Conservation (phyloP, 257 asterid species). For the Forsythia suspensa region DNA sequence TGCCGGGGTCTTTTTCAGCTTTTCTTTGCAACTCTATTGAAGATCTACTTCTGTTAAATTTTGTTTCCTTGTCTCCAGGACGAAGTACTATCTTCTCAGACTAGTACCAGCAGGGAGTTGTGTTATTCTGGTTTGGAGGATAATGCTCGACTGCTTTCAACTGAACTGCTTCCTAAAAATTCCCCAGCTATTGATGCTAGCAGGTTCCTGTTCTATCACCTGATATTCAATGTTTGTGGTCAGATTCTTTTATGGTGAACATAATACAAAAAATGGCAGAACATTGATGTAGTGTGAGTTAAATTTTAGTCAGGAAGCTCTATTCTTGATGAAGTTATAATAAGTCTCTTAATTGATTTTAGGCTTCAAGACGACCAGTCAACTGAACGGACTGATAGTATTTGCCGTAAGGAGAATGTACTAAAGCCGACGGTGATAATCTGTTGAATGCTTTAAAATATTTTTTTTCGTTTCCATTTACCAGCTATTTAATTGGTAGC, state of each 20-base stretch:
- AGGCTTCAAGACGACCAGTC: slow-evolving; percentile 54
- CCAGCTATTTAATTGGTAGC: slow-evolving; percentile 13
- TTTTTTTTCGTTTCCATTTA: slow-evolving; percentile 1
- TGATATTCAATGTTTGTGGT: slow-evolving; percentile 16
- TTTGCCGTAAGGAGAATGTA: slow-evolving; percentile 38
- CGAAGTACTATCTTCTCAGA: slow-evolving; percentile 45
- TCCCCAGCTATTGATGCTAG: slow-evolving; percentile 35
- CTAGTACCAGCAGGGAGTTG: slow-evolving; percentile 38
- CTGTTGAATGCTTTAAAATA: slow-evolving; percentile 20
- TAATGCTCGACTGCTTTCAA: slow-evolving; percentile 36
- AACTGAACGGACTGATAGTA: slow-evolving; percentile 43
- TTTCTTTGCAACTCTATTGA: not conserved
- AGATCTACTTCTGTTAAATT: not conserved
- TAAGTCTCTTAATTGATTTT: slow-evolving; percentile 19
- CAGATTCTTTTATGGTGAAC: slow-evolving; percentile 16
- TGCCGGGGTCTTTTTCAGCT: not conserved
- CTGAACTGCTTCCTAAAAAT: slow-evolving; percentile 45
- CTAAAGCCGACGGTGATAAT: slow-evolving; percentile 51
- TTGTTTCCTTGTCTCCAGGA: slow-evolving; percentile 46
- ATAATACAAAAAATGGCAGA: slow-evolving; percentile 18
- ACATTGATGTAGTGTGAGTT: not conserved
- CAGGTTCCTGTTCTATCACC: slow-evolving; percentile 47
- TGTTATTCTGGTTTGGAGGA: slow-evolving; percentile 46
- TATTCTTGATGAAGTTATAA: not conserved
- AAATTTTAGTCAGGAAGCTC: not conserved